Percentiles rank a stretch among this genome's conserved stretches.
phyloP scores from a whole-genome alignment of 1,284 basidiomycete genomes.

The Fomitopsis schrenkii region DNA sequence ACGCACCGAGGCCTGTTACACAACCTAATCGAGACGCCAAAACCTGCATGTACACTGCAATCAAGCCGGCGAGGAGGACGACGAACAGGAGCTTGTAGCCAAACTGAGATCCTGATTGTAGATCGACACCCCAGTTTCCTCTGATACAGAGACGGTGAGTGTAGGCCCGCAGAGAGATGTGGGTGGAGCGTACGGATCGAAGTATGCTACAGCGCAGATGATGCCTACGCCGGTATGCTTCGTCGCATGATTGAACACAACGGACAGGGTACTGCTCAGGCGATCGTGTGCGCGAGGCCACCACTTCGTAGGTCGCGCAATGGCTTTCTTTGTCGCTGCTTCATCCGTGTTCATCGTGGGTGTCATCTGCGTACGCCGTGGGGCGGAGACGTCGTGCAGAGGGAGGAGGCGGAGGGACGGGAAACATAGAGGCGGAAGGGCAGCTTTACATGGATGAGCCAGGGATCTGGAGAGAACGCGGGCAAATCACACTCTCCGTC shows the following conservation, averaged over 20 bases:
- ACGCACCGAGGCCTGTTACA: constrained; percentile 64
- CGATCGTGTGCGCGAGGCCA: constrained; percentile 27
- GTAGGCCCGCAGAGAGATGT: background rate
- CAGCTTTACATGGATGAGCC: background rate
- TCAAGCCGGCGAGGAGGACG: constrained; percentile 82
- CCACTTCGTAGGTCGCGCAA: background rate
- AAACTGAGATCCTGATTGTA: constrained; percentile 72
- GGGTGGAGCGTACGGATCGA: constrained; percentile 47
- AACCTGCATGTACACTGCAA: constrained; percentile 76
- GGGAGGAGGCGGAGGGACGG: background rate
- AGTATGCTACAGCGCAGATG: constrained; percentile 51
- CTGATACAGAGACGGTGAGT: constrained; percentile 16
- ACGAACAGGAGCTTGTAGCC: constrained; percentile 88
- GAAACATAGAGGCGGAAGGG: background rate
- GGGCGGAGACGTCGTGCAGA: background rate
- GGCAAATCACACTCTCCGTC: background rate
- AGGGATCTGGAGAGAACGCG: background rate
- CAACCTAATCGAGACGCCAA: constrained; percentile 62
- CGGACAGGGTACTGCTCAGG: background rate
- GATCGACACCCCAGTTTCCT: constrained; percentile 75
- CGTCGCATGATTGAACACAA: constrained; percentile 34
- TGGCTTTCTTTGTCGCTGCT: background rate
- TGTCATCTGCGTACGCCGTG: background rate
- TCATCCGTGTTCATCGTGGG: background rate
- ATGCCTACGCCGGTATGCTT: constrained; percentile 47